A percentile compares a stretch with the other conserved stretches of the same genome.
Conservation (phyloP, 352 stramenopile genomes). For the Thalassiosira sp. region DNA sequence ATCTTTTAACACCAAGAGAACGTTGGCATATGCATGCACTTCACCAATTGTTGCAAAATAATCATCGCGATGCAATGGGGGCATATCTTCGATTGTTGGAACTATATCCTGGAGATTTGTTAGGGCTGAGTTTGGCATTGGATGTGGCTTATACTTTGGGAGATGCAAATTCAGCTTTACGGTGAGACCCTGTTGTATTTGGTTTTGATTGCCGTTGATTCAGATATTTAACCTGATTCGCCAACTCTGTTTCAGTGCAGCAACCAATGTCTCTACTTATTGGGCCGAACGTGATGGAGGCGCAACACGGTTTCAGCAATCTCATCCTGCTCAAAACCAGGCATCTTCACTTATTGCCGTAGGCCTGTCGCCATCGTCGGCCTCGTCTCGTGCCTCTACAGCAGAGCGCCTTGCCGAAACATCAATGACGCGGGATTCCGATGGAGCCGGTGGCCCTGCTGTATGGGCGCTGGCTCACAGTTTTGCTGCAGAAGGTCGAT, state of each 20-base stretch:
- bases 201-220: background rate
- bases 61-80: slow-evolving; percentile 61
- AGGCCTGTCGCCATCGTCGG: slow-evolving; percentile 64
- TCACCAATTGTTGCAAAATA: slow-evolving; percentile 61
- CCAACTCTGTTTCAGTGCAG: slow-evolving; percentile 25
- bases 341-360: slow-evolving; percentile 62
- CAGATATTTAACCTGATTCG: background rate
- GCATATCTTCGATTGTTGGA: slow-evolving; percentile 61
- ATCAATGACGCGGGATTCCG: slow-evolving; percentile 52
- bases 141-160: slow-evolving; percentile 72
- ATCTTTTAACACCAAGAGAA: slow-evolving; percentile 69
- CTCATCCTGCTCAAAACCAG: slow-evolving; percentile 48
- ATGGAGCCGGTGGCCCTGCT: slow-evolving; percentile 50
- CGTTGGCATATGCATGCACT: slow-evolving; percentile 67
- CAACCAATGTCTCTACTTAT: slow-evolving; percentile 68
- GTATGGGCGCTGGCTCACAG: slow-evolving; percentile 68
- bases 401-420: slow-evolving; percentile 65
- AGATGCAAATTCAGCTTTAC: slow-evolving; percentile 56
- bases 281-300: slow-evolving; percentile 71
- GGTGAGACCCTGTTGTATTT: slow-evolving; percentile 17
- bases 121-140: slow-evolving; percentile 73
- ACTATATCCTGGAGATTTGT: slow-evolving; percentile 69
- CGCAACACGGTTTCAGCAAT: slow-evolving; percentile 10
- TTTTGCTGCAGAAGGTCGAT: slow-evolving; percentile 66
- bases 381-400: slow-evolving; percentile 43